Conservation (phyloP, 2,329 filamentous ascomycete genomes). For the Fusarium acutatum region DNA sequence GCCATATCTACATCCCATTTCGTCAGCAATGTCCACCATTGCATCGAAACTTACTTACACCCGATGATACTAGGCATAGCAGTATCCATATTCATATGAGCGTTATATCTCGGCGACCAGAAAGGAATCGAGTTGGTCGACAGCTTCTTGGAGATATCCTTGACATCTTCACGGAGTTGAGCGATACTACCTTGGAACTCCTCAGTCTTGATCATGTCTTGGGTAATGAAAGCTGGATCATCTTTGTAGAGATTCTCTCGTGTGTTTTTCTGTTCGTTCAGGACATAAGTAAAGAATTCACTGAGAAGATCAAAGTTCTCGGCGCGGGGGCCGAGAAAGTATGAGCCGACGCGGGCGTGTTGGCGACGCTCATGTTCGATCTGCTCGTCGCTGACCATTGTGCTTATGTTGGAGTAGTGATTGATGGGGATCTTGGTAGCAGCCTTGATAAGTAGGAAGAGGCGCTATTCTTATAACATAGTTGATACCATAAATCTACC, state of each 20-base stretch:
- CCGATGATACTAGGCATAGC: neutral
- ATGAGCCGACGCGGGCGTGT: neutral
- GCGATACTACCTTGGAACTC: neutral
- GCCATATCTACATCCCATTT: neutral
- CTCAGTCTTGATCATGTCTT: neutral
- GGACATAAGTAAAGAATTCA: neutral
- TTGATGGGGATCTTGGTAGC: no score
- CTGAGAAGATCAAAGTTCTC: neutral
- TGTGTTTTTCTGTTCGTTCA: neutral
- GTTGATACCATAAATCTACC: rapidly evolving
- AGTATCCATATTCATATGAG: neutral
- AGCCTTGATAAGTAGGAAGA: neutral
- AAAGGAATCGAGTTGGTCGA: neutral
- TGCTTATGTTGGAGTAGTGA: neutral
- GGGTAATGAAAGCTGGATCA: neutral
- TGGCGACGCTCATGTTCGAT: neutral
- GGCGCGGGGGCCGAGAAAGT: neutral
- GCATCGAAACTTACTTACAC: neutral
- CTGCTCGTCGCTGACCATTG: neutral
- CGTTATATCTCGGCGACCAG: neutral
- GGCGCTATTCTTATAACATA: neutral
- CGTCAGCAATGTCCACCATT: rapidly evolving
- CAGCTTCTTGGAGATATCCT: neutral
- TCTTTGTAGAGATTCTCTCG: neutral
- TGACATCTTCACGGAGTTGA: neutral